Percentiles rank a stretch among this genome's conserved stretches.
phyloP scores from a whole-genome alignment of 805 yeast species.

The Cyberlindnera suaveolens region DNA sequence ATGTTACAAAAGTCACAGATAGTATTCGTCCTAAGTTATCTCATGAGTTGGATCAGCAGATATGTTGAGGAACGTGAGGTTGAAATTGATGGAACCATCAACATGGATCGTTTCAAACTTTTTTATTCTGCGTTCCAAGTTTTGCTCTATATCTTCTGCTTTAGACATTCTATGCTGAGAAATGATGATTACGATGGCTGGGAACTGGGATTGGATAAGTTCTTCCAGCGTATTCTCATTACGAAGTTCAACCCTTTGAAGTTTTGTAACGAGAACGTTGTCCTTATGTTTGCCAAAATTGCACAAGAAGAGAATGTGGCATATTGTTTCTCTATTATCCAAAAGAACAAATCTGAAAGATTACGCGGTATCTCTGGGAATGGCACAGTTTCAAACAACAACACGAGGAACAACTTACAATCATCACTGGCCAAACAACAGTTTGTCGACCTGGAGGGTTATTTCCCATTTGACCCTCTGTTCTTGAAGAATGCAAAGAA shows the following conservation, averaged over 20 bases:
- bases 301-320: conserved; percentile 87
- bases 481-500: conserved; percentile 57
- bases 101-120: conserved; percentile 88
- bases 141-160: conserved; percentile 84
- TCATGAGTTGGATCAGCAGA: conserved; percentile 77
- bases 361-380: conserved; percentile 35
- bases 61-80: conserved; percentile 79
- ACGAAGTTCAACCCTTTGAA: conserved; percentile 91
- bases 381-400: conserved; percentile 2
- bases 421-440: conserved; percentile 65
- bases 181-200: conserved; percentile 39
- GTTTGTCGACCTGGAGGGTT: conserved; percentile 85
- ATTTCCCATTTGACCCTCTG: conserved; percentile 93
- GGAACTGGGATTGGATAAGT: conserved; percentile 78
- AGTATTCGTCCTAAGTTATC: conserved; percentile 72
- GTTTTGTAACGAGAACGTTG: conserved; percentile 91
- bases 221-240: conserved; percentile 78
- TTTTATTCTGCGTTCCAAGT: conserved; percentile 92
- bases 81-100: conserved; percentile 61
- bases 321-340: conserved; percentile 89
- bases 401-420: conserved; percentile 26
- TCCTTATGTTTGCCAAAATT: conserved; percentile 85
- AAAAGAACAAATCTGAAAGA: conserved; percentile 63
- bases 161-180: conserved; percentile 62
- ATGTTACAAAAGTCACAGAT: conserved; percentile 66